Percentiles rank a stretch among this genome's conserved stretches.
Conservation (phyloP, 2,329 filamentous ascomycete species). For the Fusarium acutatum region DNA sequence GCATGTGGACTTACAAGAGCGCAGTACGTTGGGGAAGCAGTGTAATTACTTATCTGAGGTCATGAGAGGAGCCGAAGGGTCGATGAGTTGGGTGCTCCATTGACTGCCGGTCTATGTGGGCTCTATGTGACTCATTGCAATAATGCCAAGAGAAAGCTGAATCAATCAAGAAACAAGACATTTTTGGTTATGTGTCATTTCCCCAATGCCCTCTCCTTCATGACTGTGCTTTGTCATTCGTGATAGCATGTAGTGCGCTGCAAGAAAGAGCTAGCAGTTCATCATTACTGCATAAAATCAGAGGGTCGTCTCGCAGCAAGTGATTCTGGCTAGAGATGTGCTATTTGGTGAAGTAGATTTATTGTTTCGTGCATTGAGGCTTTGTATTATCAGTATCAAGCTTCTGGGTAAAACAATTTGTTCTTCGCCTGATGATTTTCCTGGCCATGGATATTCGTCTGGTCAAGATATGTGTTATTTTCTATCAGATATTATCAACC, state of each 20-base stretch:
- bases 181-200: not conserved
- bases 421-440: too few species aligned
- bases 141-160: not conserved
- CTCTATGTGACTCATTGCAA: not conserved
- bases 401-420: not conserved
- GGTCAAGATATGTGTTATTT: too few species aligned
- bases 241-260: not conserved
- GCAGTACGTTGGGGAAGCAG: slow-evolving; percentile 21
- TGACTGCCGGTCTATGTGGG: not conserved
- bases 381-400: too few species aligned
- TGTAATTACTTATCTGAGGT: slow-evolving; percentile 22
- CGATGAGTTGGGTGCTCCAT: not conserved
- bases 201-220: not conserved
- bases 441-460: too few species aligned
- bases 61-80: not conserved
- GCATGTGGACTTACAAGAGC: slow-evolving; percentile 35
- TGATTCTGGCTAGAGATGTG: not conserved
- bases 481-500: not conserved
- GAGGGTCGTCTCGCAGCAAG: not conserved
- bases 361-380: not conserved
- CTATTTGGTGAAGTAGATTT: not conserved
- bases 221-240: not conserved
- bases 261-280: not conserved
- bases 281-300: too few species aligned
- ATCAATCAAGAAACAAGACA: not conserved